Evolutionary conservation across 495 filamentous ascomycete genomes (phyloP), one percentile per base, ranked within the genome.

Genomic region (Xylona heveae): DNA sequence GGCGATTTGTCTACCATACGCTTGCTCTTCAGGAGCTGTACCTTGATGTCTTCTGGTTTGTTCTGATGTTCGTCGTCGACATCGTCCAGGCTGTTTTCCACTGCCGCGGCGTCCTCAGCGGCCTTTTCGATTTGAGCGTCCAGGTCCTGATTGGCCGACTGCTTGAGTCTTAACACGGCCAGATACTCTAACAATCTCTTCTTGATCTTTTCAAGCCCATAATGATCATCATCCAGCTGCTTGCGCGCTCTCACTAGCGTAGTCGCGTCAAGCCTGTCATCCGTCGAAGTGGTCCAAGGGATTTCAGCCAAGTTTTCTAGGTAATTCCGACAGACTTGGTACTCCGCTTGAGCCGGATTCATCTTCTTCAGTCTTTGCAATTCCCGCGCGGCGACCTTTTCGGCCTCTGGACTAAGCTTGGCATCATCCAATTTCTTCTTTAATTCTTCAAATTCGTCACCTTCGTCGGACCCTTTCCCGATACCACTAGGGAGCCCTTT

Each of bases 201-300:
- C 64, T 99, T 99, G 43, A 95, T 88, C 52, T 88, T 88, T 41
- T 95, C 79, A 14, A 99, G 58, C 3, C 90, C 90, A 40, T 95
- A 95, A 47, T 99, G 90, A 49, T 95, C 90, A 33, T 90, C 73
- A 45, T 99, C 79, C 17, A 99, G 61, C 49, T 95, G 85, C 55
- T 88, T 75, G 25, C 84, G 65, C 20, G 90, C 90, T 38, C 59
- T 61, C 33, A 62, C 57, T 36, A 99, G 50, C 1, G 83, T 94
- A 12, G 78, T 73, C 3, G 62, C 62, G n/a, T 80, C 81, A 12
- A 99, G 67, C 36, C 78, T 70, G 45, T 94, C 88, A 37, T 84
- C 74, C 1, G 88, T 95, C 20, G 66, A 63, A 28, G 74, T 70
- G 3, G 71, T 71, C 90, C 90, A 99, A 0, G 90, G 90, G 21